A percentile compares a stretch with the other conserved stretches of the same genome.
phyloP scores from a whole-genome alignment of 192 early-diverging fungal species.

The Umbelopsis isabellina region DNA sequence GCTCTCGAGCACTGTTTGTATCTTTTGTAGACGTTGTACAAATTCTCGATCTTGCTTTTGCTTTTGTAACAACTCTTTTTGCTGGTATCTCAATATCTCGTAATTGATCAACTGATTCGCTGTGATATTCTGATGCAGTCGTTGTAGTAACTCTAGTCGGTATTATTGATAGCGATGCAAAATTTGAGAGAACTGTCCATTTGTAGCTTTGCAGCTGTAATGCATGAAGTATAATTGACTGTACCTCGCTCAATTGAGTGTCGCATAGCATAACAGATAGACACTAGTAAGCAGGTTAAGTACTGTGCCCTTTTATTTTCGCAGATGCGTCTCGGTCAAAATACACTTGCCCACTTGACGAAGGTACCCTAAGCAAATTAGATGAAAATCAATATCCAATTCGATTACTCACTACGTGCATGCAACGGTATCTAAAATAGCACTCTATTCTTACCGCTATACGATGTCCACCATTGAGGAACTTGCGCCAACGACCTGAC shows the following conservation, averaged over 20 bases:
- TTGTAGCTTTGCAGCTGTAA: no score
- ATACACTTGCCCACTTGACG: slow-evolving; percentile 18
- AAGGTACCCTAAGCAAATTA: neutral
- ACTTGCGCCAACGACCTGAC: neutral
- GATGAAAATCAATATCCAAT: neutral
- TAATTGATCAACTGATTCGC: slow-evolving; percentile 23
- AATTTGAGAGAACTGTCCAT: no score
- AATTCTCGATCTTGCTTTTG: neutral
- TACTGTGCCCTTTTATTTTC: neutral
- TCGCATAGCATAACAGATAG: slow-evolving; percentile 22
- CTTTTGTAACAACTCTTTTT: neutral
- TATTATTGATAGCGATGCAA: neutral
- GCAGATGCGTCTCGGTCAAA: neutral
- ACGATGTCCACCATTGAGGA: slow-evolving; percentile 17
- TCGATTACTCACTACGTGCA: neutral
- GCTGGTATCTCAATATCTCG: slow-evolving; percentile 8
- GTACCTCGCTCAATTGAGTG: slow-evolving; percentile 15
- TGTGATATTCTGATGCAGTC: slow-evolving; percentile 22
- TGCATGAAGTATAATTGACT: neutral
- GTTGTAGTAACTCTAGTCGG: neutral
- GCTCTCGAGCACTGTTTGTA: neutral
- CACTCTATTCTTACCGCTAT: neutral
- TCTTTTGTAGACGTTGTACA: neutral
- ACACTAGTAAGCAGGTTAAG: neutral
- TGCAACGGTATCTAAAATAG: neutral